phyloP scores from a whole-genome alignment of 768 basidiomycete species.

The Tylopilus plumbeoviolaceoides region DNA sequence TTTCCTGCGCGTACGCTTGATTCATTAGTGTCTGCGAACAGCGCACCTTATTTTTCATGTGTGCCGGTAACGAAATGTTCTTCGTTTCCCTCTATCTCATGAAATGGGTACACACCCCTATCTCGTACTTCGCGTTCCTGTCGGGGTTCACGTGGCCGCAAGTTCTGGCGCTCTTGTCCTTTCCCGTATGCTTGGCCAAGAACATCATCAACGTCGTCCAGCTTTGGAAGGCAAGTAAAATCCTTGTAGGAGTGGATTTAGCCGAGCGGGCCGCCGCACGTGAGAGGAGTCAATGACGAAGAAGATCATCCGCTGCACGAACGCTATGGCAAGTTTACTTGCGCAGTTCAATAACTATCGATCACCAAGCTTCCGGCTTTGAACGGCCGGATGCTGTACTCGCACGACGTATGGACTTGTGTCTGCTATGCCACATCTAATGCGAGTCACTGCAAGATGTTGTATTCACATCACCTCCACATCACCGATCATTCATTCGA shows the following conservation, averaged over 20 bases:
- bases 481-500: slow-evolving; percentile 4
- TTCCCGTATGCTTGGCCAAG: slow-evolving; percentile 72
- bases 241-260: slow-evolving; percentile 88
- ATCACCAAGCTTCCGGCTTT: not conserved
- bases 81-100: slow-evolving; percentile 93
- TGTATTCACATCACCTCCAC: slow-evolving; percentile 10
- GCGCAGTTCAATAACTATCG: slow-evolving; percentile 13
- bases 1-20: not conserved
- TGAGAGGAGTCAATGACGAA: slow-evolving; percentile 26
- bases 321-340: slow-evolving; percentile 8
- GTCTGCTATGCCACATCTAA: slow-evolving; percentile 5
- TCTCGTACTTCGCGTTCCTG: slow-evolving; percentile 35
- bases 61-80: slow-evolving; percentile 93
- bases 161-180: slow-evolving; percentile 56
- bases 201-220: slow-evolving; percentile 95
- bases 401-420: slow-evolving; percentile 5
- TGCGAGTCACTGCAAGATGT: slow-evolving; percentile 5
- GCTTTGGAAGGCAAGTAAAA: slow-evolving; percentile 96
- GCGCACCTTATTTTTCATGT: slow-evolving; percentile 87
- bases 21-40: slow-evolving; percentile 28
- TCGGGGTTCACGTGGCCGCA: slow-evolving; percentile 69
- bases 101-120: slow-evolving; percentile 74
- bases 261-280: slow-evolving; percentile 75
- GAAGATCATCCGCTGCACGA: slow-evolving; percentile 2
- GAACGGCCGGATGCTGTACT: slow-evolving; percentile 1